Evolutionary conservation across 805 yeast genomes (phyloP).

Genomic region (Saccharomycopsis fermentans): DNA sequence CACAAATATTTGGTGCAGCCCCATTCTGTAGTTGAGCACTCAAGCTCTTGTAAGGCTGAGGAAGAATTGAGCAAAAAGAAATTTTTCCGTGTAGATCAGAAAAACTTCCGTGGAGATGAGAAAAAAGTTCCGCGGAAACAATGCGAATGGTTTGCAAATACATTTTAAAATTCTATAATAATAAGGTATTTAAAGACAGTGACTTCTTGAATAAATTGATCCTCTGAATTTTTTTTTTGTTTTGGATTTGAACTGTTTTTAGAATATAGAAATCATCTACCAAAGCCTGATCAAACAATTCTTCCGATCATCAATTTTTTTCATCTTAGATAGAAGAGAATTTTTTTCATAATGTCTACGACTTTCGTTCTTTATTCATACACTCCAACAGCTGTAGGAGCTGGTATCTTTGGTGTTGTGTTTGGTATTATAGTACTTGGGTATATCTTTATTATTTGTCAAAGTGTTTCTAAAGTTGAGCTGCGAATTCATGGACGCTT

Average conservation of each 20-base stretch:
- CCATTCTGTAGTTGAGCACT: not conserved
- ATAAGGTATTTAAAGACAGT: not conserved
- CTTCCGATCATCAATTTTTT: not conserved
- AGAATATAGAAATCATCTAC: not conserved
- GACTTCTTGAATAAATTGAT: not conserved
- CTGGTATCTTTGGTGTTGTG: constrained; percentile 16
- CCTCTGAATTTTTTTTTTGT: not conserved
- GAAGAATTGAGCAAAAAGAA: no score
- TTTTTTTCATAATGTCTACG: not conserved
- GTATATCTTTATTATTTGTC: not conserved
- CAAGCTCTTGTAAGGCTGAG: not conserved
- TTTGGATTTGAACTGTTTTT: not conserved
- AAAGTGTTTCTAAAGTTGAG: constrained; percentile 8
- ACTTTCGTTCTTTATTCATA: constrained; percentile 15
- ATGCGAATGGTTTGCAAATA: not conserved
- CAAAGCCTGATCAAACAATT: not conserved
- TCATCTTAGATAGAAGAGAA: not conserved
- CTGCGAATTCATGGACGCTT: not conserved
- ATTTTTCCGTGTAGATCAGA: not conserved
- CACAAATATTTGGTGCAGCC: not conserved
- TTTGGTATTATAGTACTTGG: constrained; percentile 10
- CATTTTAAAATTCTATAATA: not conserved
- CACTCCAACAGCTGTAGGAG: constrained; percentile 19
- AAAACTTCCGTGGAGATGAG: not conserved
- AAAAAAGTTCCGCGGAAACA: not conserved